Evolutionary conservation across 2,329 filamentous ascomycete species (phyloP), one percentile per base, ranked within the genome.

Genomic region (Aspergillus quadricinctus): DNA sequence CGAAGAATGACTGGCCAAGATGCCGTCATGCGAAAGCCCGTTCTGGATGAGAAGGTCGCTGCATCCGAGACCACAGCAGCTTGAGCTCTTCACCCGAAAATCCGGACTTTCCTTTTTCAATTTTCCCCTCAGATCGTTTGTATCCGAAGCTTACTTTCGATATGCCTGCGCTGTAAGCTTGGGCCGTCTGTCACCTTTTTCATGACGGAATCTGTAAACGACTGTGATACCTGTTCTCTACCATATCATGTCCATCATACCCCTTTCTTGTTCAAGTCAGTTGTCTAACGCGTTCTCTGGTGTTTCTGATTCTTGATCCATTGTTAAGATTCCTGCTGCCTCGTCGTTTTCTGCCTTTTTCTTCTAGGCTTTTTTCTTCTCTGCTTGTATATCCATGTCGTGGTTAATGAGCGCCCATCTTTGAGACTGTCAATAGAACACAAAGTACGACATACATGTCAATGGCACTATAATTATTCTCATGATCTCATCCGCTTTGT

Each of bases 1-100:
- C 83, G 92, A 63, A 85, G 92, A 68, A 94, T 96, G 92, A 88
- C 84, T 28, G 79, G 89, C 64, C 92, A 97, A 75, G 92, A 97
- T 68, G 92, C 92, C 63, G 69, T 76, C 50, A 87, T 90, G 73
- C 92, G 94, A 81, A 85, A 88, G 61, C 83, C 77, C 29, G 77
- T 77, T 29, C 56, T 76, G 57, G 71, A 64, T 48, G 76, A 76
- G 65, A 78, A 78, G 63, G 52, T 63, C 17, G 65, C 61, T 17
- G 8, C 43, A 3, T 56, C 60, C n/a, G 56, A 62, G 56, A 64
- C 60, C 52, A 62, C 55, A 28, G 64, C 61, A 60, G 57, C 53
- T 61, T 57, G 29, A 56, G 21, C 46, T 50, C n/a, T 52, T 52
- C 52, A 43, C 28, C 52, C 49, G 21, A 46, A 3, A 21, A 10